Conservation (phyloP, 768 basidiomycete genomes). For the Agaricus blazei region DNA sequence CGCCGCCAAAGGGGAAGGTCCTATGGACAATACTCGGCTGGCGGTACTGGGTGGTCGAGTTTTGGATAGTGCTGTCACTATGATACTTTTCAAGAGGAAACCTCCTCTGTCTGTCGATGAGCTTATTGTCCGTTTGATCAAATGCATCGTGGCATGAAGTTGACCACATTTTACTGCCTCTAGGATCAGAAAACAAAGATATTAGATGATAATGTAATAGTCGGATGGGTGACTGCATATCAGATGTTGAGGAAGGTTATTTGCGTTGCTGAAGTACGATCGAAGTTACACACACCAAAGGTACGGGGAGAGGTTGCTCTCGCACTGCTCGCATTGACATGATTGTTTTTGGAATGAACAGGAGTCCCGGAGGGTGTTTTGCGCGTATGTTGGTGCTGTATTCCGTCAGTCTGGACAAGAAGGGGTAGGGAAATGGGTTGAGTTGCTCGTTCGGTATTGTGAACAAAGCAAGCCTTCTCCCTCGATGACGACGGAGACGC, state of each 20-base stretch:
- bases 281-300: slow-evolving; percentile 32
- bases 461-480: slow-evolving; percentile 11
- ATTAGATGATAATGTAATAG: slow-evolving; percentile 38
- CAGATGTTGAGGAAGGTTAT: slow-evolving; percentile 43
- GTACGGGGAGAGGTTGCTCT: slow-evolving; percentile 23
- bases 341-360: slow-evolving; percentile 19
- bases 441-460: slow-evolving; percentile 28
- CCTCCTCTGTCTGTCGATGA: slow-evolving; percentile 45
- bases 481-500: slow-evolving; percentile 18
- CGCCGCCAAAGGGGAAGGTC: slow-evolving; percentile 29
- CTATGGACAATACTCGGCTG: slow-evolving; percentile 55
- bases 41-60: slow-evolving; percentile 44
- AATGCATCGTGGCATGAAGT: slow-evolving; percentile 6
- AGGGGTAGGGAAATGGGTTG: slow-evolving; percentile 54
- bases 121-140: slow-evolving; percentile 41
- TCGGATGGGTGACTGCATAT: slow-evolving; percentile 46
- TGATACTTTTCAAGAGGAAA: slow-evolving; percentile 41
- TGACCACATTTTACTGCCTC: slow-evolving; percentile 1
- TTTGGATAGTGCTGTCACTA: slow-evolving; percentile 42
- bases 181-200: slow-evolving; percentile 27
- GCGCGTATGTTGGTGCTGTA: slow-evolving; percentile 65
- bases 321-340: slow-evolving; percentile 9
- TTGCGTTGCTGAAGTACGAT: slow-evolving; percentile 30
- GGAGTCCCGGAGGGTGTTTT: slow-evolving; percentile 56
- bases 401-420: slow-evolving; percentile 49